Evolutionary conservation across 177 flowering plant genomes (phyloP), one percentile per base, ranked within the genome.

Genomic region (Telopea speciosissima): DNA sequence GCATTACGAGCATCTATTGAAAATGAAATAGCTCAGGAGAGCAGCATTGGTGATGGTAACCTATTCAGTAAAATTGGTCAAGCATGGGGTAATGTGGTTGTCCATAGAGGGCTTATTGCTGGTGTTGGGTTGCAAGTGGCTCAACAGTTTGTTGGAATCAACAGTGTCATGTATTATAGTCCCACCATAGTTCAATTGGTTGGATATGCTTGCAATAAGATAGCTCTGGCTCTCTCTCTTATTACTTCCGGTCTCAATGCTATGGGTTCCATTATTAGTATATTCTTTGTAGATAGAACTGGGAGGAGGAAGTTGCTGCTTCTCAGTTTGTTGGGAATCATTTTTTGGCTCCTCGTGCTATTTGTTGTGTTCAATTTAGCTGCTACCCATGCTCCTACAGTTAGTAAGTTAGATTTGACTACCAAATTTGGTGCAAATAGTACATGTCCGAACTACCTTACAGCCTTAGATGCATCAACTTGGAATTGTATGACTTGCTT

Each of bases 101-200:
- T 90, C 8, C 81, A 95, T 1, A 79, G 84, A 56, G 97, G 87
- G 10, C 87, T 91, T 4, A 70, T 70, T 24, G 95, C 95, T 0
- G 97, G 97, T 1, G 74, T 91, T 26, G 81, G 87, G 0, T 82
- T 79, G 22, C 97, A 91, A 83, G 91, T 91, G 19, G 87, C 86
- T 42, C 95, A 91, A 71, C 97, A 90, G 64, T 85, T 87, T 76
- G 88, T 84, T 14, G 97, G 97, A 13, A 91, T 91, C 42, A 90
- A 91, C 82, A 88, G 89, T 0, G 92, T 91, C 74, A 88, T 91
- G 93, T 91, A 88, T 62, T 91, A 90, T 79, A 85, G 91, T 65
- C 94, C 94, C 12, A 85, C 85, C 36, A 91, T 89, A 12, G 90
- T 91, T 62, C 97, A 91, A 71, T 74, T 91, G 21, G 97, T 94